Base-by-base conservation (phyloP, 2,329 filamentous ascomycete genomes). In the Cordyceps fumosorosea region DNA sequence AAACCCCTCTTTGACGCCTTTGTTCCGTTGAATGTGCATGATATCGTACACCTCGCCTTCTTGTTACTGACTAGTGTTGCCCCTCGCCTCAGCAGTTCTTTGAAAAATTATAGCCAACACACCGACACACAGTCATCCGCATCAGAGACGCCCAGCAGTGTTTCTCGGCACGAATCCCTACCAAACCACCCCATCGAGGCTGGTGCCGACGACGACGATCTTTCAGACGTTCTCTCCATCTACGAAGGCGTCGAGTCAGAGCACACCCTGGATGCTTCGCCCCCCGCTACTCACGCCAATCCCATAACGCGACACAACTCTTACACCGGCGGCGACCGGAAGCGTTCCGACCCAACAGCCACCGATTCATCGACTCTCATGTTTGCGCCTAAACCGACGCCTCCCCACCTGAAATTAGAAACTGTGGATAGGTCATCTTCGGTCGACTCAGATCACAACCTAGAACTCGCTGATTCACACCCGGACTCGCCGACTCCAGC, bases 381-480 rank as follows among this genome's bases (percentile, higher is more conserved):
- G 70, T 77, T 78, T 69, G 72, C 76, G 56, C 77, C 80, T 51
- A 84, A 81, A 70, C 72, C 77, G 56, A 75, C 77, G 63, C 82
- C 81, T 68, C 81, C 80, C 64, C 81, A 84, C 66, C 77, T 85
- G 48, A 79, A 76, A 65, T 76, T 85, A 64, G 76, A 77, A 65
- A 73, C 74, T 63, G 73, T 77, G 68, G 75, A 77, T 65, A 68
- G 68, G 55, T 69, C 70, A 22, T 42, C 58, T 47, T 16, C 58
- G 22, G 20, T 7, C 56, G 63, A 68, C 45, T 62, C 66, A 34
- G 66, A 68, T 63, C 68, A 68, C 64, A 68, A 72, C 52, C 65
- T 67, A 50, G 65, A 67, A 57, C 65, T 64, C 32, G 63, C 64
- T 42, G 11, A 26, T 34, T 55, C 72, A 6, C 66, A 68, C 45